These are phyloP conservation scores for Daldinia concentrica DNA, from an alignment of 495 filamentous ascomycete species.

Conservation along the genomic window DNA sequence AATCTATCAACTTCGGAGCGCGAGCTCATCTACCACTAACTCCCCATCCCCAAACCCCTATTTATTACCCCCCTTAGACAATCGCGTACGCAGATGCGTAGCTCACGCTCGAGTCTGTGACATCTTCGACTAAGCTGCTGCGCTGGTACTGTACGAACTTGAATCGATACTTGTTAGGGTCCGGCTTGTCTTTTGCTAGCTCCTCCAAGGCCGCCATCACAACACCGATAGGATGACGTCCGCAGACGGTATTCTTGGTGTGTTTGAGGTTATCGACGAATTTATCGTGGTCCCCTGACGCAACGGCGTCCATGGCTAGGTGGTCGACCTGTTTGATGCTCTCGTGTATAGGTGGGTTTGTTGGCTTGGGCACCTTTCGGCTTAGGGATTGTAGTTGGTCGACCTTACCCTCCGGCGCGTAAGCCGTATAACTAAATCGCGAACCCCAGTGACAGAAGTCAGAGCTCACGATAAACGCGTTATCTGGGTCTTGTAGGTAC, in stretches of 20 bases:
- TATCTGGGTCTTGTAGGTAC: conserved; percentile 79
- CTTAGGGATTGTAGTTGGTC: conserved; percentile 33
- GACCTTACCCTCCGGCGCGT: conserved; percentile 63
- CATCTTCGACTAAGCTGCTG: conserved; percentile 76
- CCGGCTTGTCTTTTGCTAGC: conserved; percentile 52
- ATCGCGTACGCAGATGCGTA: conserved; percentile 87
- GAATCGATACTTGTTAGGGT: conserved; percentile 68
- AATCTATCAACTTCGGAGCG: conserved; percentile 20
- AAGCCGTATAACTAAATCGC: conserved; percentile 87
- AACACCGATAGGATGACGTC: conserved; percentile 93
- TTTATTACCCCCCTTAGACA: conserved; percentile 45
- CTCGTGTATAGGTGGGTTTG: conserved; percentile 75
- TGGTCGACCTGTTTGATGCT: conserved; percentile 85
- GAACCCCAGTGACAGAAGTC: conserved; percentile 98
- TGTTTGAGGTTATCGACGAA: conserved; percentile 74
- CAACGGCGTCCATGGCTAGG: conserved; percentile 82
- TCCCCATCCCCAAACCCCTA: neutral
- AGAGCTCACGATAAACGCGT: conserved; percentile 86
- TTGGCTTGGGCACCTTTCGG: conserved; percentile 45
- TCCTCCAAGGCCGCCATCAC: conserved; percentile 87
- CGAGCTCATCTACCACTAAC: conserved; percentile 29
- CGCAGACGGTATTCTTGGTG: conserved; percentile 94
- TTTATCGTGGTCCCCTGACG: conserved; percentile 71
- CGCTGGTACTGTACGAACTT: conserved; percentile 91
- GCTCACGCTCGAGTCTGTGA: conserved; percentile 89